phyloP scores from a whole-genome alignment of 371 early-diverging fungal species.

The Rhizopus sp. region DNA sequence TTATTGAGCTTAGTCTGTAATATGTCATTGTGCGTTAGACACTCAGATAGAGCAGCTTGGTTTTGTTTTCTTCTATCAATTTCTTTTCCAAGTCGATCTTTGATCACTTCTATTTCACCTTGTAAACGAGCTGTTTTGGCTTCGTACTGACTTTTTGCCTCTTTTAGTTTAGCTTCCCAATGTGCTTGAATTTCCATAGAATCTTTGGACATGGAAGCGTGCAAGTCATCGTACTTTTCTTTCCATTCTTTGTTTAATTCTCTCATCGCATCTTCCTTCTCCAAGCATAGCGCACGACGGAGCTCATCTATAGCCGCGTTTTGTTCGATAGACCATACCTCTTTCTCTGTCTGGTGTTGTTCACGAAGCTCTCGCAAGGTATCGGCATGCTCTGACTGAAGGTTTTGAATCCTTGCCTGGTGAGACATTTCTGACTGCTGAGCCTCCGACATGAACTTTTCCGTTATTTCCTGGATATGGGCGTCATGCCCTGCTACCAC shows the following conservation, averaged over 20 bases:
- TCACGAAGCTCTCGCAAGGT: slow-evolving; percentile 28
- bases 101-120: slow-evolving; percentile 40
- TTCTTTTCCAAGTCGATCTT: slow-evolving; percentile 39
- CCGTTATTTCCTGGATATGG: slow-evolving; percentile 16
- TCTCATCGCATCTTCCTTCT: slow-evolving; percentile 20
- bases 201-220: slow-evolving; percentile 42
- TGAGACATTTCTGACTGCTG: slow-evolving; percentile 26
- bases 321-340: slow-evolving; percentile 32
- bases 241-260: slow-evolving; percentile 28
- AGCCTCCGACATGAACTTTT: slow-evolving; percentile 31
- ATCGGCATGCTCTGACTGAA: slow-evolving; percentile 32
- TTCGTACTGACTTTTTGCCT: slow-evolving; percentile 11
- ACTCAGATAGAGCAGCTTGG: slow-evolving; percentile 15
- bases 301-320: slow-evolving; percentile 22
- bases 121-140: slow-evolving; percentile 18
- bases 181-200: slow-evolving; percentile 31
- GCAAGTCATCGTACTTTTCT: slow-evolving; percentile 32
- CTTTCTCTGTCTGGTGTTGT: slow-evolving; percentile 31
- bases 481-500: slow-evolving; percentile 7
- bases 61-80: slow-evolving; percentile 30
- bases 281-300: slow-evolving; percentile 9
- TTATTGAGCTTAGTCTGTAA: background rate
- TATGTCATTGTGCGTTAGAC: background rate
- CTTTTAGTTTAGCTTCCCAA: slow-evolving; percentile 36
- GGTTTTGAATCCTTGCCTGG: slow-evolving; percentile 31